phyloP scores from a whole-genome alignment of 257 asterid genomes.

The Fraxinus quadrangulata region DNA sequence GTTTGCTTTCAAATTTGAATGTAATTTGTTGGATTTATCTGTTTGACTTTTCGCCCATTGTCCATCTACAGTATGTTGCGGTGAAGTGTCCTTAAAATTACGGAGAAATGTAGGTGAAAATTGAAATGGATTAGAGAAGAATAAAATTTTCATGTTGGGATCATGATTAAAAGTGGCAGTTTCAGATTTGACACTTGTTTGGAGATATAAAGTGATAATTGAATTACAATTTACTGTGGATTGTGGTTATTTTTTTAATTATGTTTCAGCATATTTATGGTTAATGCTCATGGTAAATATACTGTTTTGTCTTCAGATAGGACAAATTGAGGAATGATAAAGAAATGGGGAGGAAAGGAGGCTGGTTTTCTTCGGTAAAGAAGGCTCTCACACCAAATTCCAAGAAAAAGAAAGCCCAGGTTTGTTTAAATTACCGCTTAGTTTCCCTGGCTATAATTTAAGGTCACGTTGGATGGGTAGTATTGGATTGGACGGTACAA shows the following conservation, averaged over 20 bases:
- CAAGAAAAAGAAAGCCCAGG: conserved; percentile 57
- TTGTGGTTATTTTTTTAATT: conserved; percentile 3
- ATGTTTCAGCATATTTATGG: not conserved
- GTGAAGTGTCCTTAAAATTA: not conserved
- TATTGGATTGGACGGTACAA: not conserved
- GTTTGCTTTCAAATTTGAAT: not conserved
- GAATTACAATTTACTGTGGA: not conserved
- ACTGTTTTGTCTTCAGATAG: conserved; percentile 30
- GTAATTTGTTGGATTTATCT: conserved; percentile 10
- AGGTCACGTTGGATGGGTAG: not conserved
- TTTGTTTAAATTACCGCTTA: conserved; percentile 18
- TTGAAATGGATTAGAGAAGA: conserved; percentile 2
- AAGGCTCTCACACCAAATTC: conserved; percentile 82
- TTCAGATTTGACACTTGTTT: conserved; percentile 19
- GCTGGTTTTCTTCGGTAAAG: conserved; percentile 90
- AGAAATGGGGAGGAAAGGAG: conserved; percentile 80
- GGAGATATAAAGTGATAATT: conserved; percentile 1
- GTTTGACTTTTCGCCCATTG: conserved; percentile 21
- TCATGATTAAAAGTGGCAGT: not conserved
- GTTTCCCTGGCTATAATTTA: not conserved
- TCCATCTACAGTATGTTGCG: not conserved
- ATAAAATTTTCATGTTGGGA: conserved; percentile 4
- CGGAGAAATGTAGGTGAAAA: conserved; percentile 30
- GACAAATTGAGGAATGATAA: conserved; percentile 50
- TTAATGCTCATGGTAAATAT: not conserved